Conservation (phyloP, 441 rosid genomes). For the Corymbia calophylla region DNA sequence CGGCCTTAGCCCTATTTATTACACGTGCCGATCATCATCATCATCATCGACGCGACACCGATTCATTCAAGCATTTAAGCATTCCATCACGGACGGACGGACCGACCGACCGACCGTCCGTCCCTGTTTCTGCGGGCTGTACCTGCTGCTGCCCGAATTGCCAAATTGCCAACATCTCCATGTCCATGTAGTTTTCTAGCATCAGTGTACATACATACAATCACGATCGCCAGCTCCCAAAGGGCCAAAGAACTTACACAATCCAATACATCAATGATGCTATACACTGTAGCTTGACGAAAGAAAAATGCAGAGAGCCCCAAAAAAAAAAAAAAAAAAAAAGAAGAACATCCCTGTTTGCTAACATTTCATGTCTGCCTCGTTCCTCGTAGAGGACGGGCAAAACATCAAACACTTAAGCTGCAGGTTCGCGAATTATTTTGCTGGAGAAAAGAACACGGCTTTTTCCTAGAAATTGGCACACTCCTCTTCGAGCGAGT, state of each 20-base stretch:
- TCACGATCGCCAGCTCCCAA: background rate
- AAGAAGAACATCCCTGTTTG: background rate
- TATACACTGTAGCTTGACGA: background rate
- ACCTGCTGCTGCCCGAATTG: background rate
- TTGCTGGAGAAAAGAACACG: background rate
- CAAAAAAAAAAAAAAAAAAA: background rate
- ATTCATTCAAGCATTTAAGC: background rate
- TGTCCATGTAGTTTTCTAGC: background rate
- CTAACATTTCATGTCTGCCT: background rate
- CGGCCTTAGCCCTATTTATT: background rate
- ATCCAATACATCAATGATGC: background rate
- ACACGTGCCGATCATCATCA: background rate
- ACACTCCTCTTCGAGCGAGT: background rate
- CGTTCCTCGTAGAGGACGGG: background rate
- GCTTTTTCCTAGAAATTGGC: background rate
- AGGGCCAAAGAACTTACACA: background rate
- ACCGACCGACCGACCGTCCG: background rate
- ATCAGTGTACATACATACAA: too few relatives aligned
- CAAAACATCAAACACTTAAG: background rate
- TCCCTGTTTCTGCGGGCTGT: background rate
- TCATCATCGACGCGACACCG: background rate
- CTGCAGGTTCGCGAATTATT: slow-evolving; percentile 2
- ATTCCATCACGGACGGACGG: background rate
- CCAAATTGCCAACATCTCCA: background rate
- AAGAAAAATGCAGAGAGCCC: background rate